phyloP scores from a whole-genome alignment of 2,329 filamentous ascomycete genomes.

The Pseudogymnoascus pannorum region DNA sequence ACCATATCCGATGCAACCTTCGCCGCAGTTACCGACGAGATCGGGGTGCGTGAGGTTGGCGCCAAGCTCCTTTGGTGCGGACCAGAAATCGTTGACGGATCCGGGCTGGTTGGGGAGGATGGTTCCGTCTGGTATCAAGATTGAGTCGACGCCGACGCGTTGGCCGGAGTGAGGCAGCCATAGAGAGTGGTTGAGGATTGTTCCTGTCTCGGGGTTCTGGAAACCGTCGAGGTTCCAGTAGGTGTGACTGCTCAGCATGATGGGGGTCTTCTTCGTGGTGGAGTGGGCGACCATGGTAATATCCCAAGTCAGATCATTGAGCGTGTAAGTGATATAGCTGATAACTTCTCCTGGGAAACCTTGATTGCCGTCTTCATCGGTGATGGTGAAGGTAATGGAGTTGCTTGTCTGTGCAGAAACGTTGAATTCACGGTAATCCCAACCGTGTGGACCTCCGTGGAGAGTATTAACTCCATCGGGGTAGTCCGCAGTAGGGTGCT shows the following conservation, averaged over 20 bases:
- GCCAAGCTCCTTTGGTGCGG: slow-evolving; percentile 70
- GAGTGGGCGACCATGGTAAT: slow-evolving; percentile 65
- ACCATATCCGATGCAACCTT: slow-evolving; percentile 79
- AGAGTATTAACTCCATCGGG: slow-evolving; percentile 55
- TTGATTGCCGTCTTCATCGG: slow-evolving; percentile 64
- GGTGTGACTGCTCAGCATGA: slow-evolving; percentile 68
- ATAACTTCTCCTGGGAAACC: slow-evolving; percentile 75
- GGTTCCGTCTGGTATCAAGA: slow-evolving; percentile 68
- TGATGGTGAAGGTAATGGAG: slow-evolving; percentile 68
- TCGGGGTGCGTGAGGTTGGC: slow-evolving; percentile 56
- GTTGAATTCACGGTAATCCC: slow-evolving; percentile 74
- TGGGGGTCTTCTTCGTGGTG: slow-evolving; percentile 69
- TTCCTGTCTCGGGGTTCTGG: slow-evolving; percentile 60
- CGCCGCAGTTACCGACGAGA: slow-evolving; percentile 68
- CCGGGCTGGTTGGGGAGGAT: slow-evolving; percentile 61
- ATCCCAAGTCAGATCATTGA: slow-evolving; percentile 60
- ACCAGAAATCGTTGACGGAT: slow-evolving; percentile 78
- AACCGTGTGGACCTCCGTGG: slow-evolving; percentile 63
- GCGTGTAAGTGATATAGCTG: slow-evolving; percentile 65
- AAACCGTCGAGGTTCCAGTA: slow-evolving; percentile 85
- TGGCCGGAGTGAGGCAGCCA: slow-evolving; percentile 66
- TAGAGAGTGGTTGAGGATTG: slow-evolving; percentile 63
- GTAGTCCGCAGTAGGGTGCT: slow-evolving; percentile 44
- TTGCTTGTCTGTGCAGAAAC: slow-evolving; percentile 58
- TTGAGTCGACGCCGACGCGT: slow-evolving; percentile 60